Conservation (phyloP, 768 basidiomycete species). For the Russula earlei region DNA sequence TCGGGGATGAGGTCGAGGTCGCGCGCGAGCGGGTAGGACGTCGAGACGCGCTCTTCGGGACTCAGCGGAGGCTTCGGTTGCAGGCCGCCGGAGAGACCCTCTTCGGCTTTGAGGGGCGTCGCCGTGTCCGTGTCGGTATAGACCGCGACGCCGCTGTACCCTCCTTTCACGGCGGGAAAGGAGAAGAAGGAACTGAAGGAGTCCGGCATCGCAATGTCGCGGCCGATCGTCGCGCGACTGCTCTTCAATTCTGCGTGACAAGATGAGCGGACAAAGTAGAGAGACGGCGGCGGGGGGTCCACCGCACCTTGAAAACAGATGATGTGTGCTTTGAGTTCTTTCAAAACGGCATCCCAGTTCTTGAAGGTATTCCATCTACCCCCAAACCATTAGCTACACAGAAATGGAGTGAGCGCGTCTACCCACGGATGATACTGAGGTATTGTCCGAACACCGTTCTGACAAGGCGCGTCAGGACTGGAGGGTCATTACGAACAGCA, state of each 20-base stretch:
- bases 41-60: conserved; percentile 52
- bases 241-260: conserved; percentile 69
- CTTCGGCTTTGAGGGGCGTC: conserved; percentile 65
- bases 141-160: conserved; percentile 90
- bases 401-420: not conserved
- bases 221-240: conserved; percentile 58
- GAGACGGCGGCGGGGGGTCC: conserved; percentile 18
- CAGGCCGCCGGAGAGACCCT: conserved; percentile 64
- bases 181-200: conserved; percentile 87
- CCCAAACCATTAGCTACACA: not conserved
- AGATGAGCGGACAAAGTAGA: not conserved
- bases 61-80: conserved; percentile 57
- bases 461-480: conserved; percentile 3
- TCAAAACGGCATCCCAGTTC: conserved; percentile 69
- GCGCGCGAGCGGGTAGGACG: conserved; percentile 44
- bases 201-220: conserved; percentile 65
- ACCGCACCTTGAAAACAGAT: conserved; percentile 87
- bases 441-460: conserved; percentile 83
- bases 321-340: conserved; percentile 78
- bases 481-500: not conserved
- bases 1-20: conserved; percentile 38
- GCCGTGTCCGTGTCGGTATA: conserved; percentile 57
- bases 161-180: conserved; percentile 66
- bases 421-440: conserved; percentile 88
- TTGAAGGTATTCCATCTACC: conserved; percentile 71